Conservation (phyloP, 805 yeast genomes). For the Saturnispora zaruensis region DNA sequence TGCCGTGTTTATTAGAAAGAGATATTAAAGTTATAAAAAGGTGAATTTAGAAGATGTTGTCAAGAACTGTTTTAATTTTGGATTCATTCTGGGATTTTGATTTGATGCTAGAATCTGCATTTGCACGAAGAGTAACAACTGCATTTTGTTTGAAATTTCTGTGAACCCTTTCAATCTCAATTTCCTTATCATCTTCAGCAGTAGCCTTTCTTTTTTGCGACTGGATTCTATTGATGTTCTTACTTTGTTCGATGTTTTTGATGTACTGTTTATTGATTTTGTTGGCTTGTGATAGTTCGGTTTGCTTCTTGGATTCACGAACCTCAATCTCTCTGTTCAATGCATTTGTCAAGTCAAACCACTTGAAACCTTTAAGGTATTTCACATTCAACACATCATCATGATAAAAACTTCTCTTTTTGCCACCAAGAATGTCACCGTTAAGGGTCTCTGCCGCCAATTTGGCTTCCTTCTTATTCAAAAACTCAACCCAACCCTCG, state of each 20-base stretch:
- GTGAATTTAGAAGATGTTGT: conserved; percentile 38
- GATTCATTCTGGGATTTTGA: conserved; percentile 22
- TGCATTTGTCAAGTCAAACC: conserved; percentile 91
- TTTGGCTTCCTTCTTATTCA: conserved; percentile 78
- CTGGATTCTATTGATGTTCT: conserved; percentile 64
- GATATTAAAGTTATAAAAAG: not conserved
- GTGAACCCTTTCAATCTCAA: conserved; percentile 32
- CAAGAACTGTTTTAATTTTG: conserved; percentile 40
- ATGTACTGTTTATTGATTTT: conserved; percentile 79
- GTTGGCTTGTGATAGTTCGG: conserved; percentile 84
- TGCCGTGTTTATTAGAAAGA: not conserved
- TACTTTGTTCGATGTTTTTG: conserved; percentile 76
- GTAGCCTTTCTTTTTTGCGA: conserved; percentile 28
- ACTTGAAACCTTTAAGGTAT: conserved; percentile 84
- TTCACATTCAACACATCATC: conserved; percentile 91
- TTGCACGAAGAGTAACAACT: conserved; percentile 59
- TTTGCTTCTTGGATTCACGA: conserved; percentile 76
- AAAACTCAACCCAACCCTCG: conserved; percentile 97
- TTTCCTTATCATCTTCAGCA: conserved; percentile 14
- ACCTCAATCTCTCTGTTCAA: conserved; percentile 84
- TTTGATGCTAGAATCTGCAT: conserved; percentile 30
- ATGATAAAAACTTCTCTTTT: conserved; percentile 80
- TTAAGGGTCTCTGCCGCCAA: conserved; percentile 78
- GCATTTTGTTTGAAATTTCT: conserved; percentile 65
- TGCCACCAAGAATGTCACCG: conserved; percentile 87